Conservation (phyloP, 805 yeast genomes). For the Teunomyces lycoperdinae region DNA sequence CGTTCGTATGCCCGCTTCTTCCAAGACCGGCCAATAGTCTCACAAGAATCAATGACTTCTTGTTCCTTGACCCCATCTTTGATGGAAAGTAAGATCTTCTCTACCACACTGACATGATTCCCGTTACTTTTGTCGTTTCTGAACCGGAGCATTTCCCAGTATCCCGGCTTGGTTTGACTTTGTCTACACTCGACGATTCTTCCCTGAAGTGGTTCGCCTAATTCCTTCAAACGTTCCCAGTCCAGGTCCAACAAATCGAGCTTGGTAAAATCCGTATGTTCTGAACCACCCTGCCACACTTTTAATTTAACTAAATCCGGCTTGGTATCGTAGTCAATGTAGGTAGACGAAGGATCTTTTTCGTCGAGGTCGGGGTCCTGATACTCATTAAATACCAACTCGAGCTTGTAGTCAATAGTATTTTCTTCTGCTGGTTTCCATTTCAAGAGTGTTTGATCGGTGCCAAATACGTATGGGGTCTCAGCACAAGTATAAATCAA, state of each 20-base stretch:
- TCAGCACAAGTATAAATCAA: slow-evolving; percentile 88
- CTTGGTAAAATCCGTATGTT: slow-evolving; percentile 65
- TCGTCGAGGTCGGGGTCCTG: slow-evolving; percentile 64
- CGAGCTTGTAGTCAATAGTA: slow-evolving; percentile 81
- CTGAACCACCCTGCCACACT: slow-evolving; percentile 73
- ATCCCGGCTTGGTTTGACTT: slow-evolving; percentile 51
- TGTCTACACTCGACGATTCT: slow-evolving; percentile 83
- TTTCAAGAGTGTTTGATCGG: slow-evolving; percentile 80
- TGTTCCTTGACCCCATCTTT: slow-evolving; percentile 81
- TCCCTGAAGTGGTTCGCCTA: slow-evolving; percentile 82
- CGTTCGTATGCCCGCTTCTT: slow-evolving; percentile 49
- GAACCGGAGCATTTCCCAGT: slow-evolving; percentile 84
- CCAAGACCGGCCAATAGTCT: slow-evolving; percentile 60
- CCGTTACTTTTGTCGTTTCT: slow-evolving; percentile 92
- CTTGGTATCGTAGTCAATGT: slow-evolving; percentile 75
- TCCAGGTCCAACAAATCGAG: slow-evolving; percentile 64
- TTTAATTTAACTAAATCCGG: slow-evolving; percentile 62
- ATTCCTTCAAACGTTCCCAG: slow-evolving; percentile 71
- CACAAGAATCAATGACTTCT: slow-evolving; percentile 61
- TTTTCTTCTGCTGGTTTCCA: slow-evolving; percentile 99
- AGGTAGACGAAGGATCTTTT: slow-evolving; percentile 67
- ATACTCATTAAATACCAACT: slow-evolving; percentile 54
- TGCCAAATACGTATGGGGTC: slow-evolving; percentile 83
- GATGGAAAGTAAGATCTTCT: slow-evolving; percentile 79
- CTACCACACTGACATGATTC: slow-evolving; percentile 77